Conservation (phyloP, 495 filamentous ascomycete species). For the Aspergillus steynii region DNA sequence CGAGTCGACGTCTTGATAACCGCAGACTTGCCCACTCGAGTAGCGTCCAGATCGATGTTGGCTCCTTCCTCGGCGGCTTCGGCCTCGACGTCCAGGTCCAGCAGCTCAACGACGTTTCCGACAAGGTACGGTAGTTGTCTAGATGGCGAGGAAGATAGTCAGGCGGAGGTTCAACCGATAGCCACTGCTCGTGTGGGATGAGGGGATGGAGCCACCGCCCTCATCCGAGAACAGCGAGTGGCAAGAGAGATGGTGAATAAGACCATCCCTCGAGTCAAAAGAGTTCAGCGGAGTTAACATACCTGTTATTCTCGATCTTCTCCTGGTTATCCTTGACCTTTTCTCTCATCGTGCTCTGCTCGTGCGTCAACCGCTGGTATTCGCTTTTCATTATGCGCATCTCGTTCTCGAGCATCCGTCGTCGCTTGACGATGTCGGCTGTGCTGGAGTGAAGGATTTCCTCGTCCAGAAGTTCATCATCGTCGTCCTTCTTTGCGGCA, state of each 20-base stretch:
- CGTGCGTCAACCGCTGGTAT: conserved; percentile 88
- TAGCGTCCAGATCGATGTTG: conserved; percentile 97
- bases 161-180: not conserved
- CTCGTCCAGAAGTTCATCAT: conserved; percentile 80
- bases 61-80: conserved; percentile 96
- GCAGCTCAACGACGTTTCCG: conserved; percentile 94
- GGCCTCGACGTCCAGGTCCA: conserved; percentile 94
- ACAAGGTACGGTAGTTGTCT: conserved; percentile 98
- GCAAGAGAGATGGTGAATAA: not conserved
- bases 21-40: conserved; percentile 93
- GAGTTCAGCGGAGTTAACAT: conserved; percentile 25
- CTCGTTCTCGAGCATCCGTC: conserved; percentile 92
- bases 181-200: conserved; percentile 4
- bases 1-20: conserved; percentile 99
- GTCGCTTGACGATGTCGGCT: conserved; percentile 84
- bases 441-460: conserved; percentile 90
- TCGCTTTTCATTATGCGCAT: conserved; percentile 98
- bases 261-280: conserved; percentile 5
- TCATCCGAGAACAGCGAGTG: not conserved
- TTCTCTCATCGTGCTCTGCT: conserved; percentile 91
- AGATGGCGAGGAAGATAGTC: conserved; percentile 15
- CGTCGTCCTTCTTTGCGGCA: conserved; percentile 66
- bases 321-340: conserved; percentile 99
- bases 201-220: conserved; percentile 2
- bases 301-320: conserved; percentile 99